Percentiles rank a stretch among this genome's conserved stretches.
phyloP scores from a whole-genome alignment of 2,329 filamentous ascomycete genomes.

The Triangularia setosa region DNA sequence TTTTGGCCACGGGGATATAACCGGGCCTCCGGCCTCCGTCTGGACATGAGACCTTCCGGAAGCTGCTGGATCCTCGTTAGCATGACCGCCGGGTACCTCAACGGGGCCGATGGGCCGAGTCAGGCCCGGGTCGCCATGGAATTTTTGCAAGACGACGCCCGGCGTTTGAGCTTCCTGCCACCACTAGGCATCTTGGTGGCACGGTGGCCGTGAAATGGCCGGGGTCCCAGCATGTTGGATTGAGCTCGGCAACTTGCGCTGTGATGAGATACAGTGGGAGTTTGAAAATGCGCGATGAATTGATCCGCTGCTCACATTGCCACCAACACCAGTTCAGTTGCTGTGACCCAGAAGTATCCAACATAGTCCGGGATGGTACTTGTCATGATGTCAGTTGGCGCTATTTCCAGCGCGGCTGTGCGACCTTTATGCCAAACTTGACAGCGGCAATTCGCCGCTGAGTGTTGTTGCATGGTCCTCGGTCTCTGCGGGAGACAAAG shows the following conservation, averaged over 20 bases:
- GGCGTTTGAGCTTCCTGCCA: background rate
- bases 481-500: background rate
- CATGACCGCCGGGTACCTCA: background rate
- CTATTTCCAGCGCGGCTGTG: slow-evolving; percentile 29
- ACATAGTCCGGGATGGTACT: background rate
- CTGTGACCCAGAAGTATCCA: background rate
- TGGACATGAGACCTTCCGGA: background rate
- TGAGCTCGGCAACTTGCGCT: background rate
- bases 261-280: background rate
- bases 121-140: background rate
- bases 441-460: background rate
- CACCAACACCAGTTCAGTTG: background rate
- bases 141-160: background rate
- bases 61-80: background rate
- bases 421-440: slow-evolving; percentile 1
- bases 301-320: background rate
- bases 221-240: background rate
- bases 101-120: background rate
- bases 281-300: background rate
- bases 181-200: background rate
- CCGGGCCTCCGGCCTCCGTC: background rate
- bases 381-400: background rate
- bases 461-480: background rate
- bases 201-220: background rate
- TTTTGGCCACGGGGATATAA: background rate